Base-by-base conservation (phyloP, 2,329 filamentous ascomycete species). In the Diaporthe citrichinensis region DNA sequence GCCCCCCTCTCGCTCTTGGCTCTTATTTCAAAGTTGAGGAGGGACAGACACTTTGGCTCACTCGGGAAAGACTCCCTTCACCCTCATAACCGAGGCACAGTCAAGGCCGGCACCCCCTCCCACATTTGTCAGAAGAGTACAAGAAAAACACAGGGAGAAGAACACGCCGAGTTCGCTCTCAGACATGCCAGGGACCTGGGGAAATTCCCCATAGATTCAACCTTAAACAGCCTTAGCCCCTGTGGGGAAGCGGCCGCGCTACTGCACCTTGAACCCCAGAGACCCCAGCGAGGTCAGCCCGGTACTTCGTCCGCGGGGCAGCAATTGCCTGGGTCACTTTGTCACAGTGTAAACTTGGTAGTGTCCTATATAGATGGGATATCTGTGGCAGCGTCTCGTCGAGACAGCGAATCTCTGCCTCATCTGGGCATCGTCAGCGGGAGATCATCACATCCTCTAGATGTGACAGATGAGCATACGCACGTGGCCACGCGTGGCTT, bases 241-340 rank as follows among this genome's bases (percentile, higher is more conserved):
- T 62, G 69, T 51, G 71, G 71, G 71, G 71, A 55, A 53, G 36
- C 10, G 36, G n/a, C 17, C 36, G 31, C 71, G 71, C 71, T 72
- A 72, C 71, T 61, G 71, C 71, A 72, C 39, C 69, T 39, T 51
- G 44, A 28, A 72, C 69, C 69, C 69, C 28, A 36, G 68, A 71
- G 36, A 9, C 68, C 25, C 41, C 39, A 65, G n/a, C 25, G 28
- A 34, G 28, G 20, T 28, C 9, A 49, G 41, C 25, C 41, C 41
- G 28, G 61, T 15, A 25, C 23, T 20, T 20, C 17, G 28, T 25
- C 36, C 14, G 4, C 7, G 17, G 61, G 61, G 41, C 28, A 67
- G 8, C 9, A 67, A n/a, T 34, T 39, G 58, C 36, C 36, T 28
- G 36, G 8, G 58, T 23, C n/a, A 28, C 34, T 39, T 31, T 31